phyloP scores from a whole-genome alignment of 306 rosid genomes.

The Citrullus mucosospermus region DNA sequence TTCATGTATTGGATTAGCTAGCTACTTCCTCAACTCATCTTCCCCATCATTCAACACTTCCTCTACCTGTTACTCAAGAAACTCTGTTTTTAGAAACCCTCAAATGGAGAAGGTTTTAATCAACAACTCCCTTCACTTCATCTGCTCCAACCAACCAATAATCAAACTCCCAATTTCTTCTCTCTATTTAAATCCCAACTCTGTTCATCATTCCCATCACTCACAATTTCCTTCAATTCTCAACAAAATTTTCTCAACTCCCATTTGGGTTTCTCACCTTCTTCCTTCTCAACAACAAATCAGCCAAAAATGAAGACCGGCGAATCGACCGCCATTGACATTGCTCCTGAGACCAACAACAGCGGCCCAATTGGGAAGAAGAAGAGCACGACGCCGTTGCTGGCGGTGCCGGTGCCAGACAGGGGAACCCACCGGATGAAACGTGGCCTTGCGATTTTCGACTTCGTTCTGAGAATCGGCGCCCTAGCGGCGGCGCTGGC shows the following conservation, averaged over 20 bases:
- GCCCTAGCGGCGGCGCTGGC: conserved; percentile 45
- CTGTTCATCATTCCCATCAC: not conserved
- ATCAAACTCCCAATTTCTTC: not conserved
- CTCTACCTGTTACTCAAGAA: not conserved
- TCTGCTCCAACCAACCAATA: not conserved
- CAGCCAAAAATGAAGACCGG: conserved; percentile 27
- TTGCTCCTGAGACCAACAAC: conserved; percentile 28
- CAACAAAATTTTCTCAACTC: not conserved
- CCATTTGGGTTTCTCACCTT: not conserved
- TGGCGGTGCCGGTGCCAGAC: not conserved
- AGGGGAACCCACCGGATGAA: conserved; percentile 34
- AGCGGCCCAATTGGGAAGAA: conserved; percentile 27
- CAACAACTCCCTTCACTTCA: conserved; percentile 3
- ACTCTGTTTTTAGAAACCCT: not conserved
- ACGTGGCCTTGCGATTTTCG: conserved; percentile 52
- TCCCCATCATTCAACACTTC: not conserved
- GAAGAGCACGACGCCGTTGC: conserved; percentile 11
- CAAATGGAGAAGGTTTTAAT: conserved; percentile 5
- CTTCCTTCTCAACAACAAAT: not conserved
- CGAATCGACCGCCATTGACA: conserved; percentile 39
- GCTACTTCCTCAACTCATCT: not conserved
- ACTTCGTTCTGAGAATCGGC: conserved; percentile 66
- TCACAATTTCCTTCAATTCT: not conserved
- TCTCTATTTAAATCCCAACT: not conserved
- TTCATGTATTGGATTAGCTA: not conserved